Evolutionary conservation across 768 basidiomycete genomes (phyloP).

Genomic region (Tubosaeta sp.): DNA sequence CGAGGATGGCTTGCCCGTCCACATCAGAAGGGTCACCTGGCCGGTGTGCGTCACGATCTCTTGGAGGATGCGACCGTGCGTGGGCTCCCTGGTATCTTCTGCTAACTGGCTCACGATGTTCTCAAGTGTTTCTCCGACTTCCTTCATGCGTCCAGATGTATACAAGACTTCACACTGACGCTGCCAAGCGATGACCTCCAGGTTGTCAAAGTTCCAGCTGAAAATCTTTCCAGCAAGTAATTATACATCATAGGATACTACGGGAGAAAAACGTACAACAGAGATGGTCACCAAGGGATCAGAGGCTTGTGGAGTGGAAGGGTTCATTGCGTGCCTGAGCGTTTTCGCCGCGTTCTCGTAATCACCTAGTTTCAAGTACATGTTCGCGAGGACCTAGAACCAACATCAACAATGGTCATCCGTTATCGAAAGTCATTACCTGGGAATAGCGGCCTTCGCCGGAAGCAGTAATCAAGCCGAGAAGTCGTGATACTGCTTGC

Average conservation of each 20-base stretch:
- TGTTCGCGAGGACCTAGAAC: neutral
- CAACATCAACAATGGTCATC: neutral
- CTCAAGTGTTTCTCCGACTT: neutral
- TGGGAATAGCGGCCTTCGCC: neutral
- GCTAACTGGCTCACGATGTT: neutral
- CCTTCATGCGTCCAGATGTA: neutral
- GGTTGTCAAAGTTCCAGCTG: neutral
- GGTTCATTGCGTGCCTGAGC: neutral
- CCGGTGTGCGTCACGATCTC: neutral
- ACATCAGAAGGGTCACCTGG: neutral
- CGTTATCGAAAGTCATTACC: neutral
- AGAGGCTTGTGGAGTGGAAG: no score
- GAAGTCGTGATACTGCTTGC: neutral
- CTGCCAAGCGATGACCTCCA: neutral
- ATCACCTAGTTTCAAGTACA: neutral
- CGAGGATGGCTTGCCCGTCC: neutral
- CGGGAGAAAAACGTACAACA: neutral
- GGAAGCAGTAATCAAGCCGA: neutral
- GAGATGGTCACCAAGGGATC: neutral
- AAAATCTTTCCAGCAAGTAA: neutral
- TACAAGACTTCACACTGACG: neutral
- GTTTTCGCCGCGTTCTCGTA: neutral
- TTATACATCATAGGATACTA: neutral
- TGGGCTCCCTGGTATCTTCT: neutral
- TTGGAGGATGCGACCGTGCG: neutral